A percentile compares a stretch with the other conserved stretches of the same genome.
Evolutionary conservation across 768 basidiomycete species (phyloP).

Genomic region (Hemileccinum impolitum): DNA sequence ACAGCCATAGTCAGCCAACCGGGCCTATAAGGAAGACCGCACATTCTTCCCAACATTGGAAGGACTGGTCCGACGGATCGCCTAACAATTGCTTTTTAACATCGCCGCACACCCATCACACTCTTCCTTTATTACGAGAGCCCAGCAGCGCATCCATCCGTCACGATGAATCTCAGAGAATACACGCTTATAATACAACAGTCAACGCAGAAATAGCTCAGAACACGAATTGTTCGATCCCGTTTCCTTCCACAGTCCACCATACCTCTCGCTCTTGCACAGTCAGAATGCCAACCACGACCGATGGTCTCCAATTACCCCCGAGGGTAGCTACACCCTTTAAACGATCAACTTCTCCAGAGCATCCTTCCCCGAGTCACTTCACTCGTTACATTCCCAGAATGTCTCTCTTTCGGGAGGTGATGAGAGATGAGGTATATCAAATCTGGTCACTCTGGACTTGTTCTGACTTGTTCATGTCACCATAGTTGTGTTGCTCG

Average conservation of each 20-base stretch:
- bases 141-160: constrained; percentile 4
- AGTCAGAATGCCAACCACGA: constrained; percentile 14
- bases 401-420: constrained; percentile 51
- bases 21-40: constrained; percentile 2
- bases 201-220: not conserved
- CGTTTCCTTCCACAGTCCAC: constrained; percentile 6
- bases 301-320: constrained; percentile 4
- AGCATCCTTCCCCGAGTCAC: constrained; percentile 37
- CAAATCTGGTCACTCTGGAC: not conserved
- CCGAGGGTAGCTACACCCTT: constrained; percentile 8
- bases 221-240: not conserved
- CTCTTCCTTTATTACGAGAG: constrained; percentile 2
- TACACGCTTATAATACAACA: not conserved
- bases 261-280: constrained; percentile 12
- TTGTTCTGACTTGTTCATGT: not conserved
- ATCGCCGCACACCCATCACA: not conserved
- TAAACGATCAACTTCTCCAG: constrained; percentile 18
- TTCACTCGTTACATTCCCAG: constrained; percentile 49
- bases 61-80: constrained; percentile 57
- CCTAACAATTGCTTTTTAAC: constrained; percentile 8
- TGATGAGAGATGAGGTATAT: constrained; percentile 63
- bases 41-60: constrained; percentile 19
- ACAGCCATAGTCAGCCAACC: constrained; percentile 18
- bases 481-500: constrained; percentile 48
- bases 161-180: not conserved